Conservation (phyloP, 2,329 filamentous ascomycete species). For the Parastagonospora avenae region DNA sequence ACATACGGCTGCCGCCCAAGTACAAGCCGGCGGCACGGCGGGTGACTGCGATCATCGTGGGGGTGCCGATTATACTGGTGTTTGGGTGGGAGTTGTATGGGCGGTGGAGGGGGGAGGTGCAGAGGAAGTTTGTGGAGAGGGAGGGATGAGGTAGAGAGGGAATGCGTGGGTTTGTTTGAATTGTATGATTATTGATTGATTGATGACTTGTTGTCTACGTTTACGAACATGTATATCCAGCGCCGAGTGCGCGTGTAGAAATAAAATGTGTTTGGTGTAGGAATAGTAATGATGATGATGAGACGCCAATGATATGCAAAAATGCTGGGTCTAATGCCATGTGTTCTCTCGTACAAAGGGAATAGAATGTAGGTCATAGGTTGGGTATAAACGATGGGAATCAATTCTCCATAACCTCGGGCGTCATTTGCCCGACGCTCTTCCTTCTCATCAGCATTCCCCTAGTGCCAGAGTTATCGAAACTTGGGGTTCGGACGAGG, state of each 20-base stretch:
- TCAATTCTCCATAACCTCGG: not conserved
- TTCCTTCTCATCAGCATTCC: slow-evolving; percentile 38
- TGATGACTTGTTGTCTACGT: too few relatives aligned
- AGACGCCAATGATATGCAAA: not conserved
- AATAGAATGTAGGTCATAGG: too few relatives aligned
- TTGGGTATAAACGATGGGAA: not conserved
- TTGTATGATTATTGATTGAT: too few relatives aligned
- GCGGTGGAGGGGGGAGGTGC: slow-evolving; percentile 26
- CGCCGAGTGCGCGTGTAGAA: too few relatives aligned
- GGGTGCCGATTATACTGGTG: slow-evolving; percentile 41
- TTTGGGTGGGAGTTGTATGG: slow-evolving; percentile 39
- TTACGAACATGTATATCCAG: too few relatives aligned
- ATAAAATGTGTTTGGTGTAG: too few relatives aligned
- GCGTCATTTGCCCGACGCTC: slow-evolving; percentile 6
- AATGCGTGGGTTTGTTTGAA: not conserved
- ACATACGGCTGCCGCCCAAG: slow-evolving; percentile 31
- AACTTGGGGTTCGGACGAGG: slow-evolving; percentile 20
- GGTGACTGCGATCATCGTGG: slow-evolving; percentile 42
- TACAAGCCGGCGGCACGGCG: slow-evolving; percentile 40
- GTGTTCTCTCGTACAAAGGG: too few relatives aligned
- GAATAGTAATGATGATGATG: too few relatives aligned
- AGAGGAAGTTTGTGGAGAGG: slow-evolving; percentile 17
- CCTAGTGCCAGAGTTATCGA: slow-evolving; percentile 32
- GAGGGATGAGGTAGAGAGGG: not conserved
- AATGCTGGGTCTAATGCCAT: not conserved